Percentiles rank a stretch among this genome's conserved stretches.
These are phyloP conservation scores for Phytopythium kandeliae DNA, from an alignment of 352 stramenopile species.

Conservation along the genomic window DNA sequence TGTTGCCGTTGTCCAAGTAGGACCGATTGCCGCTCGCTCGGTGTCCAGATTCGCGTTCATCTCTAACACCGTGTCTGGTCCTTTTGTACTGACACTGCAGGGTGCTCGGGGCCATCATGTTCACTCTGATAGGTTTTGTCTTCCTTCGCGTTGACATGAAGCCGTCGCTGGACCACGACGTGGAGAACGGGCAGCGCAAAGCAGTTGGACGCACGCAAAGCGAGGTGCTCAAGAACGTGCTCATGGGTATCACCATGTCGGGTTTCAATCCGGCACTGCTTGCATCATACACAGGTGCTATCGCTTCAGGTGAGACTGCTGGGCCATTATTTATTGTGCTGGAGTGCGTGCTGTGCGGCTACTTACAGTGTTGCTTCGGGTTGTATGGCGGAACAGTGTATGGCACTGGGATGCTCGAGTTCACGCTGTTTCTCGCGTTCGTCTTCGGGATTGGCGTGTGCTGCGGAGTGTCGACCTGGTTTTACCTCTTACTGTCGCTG, in stretches of 20 bases:
- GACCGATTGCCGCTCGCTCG: slow-evolving; percentile 8
- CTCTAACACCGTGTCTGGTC: not conserved
- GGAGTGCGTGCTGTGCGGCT: not conserved
- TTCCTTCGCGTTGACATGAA: slow-evolving; percentile 82
- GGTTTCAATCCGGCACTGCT: slow-evolving; percentile 83
- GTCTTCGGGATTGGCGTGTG: slow-evolving; percentile 82
- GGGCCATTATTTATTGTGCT: not conserved
- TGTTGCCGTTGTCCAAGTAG: slow-evolving; percentile 84
- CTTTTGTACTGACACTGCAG: slow-evolving; percentile 11
- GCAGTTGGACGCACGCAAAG: slow-evolving; percentile 39
- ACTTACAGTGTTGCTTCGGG: not conserved
- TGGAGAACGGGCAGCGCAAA: slow-evolving; percentile 44
- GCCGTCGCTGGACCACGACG: slow-evolving; percentile 58
- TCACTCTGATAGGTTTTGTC: slow-evolving; percentile 73
- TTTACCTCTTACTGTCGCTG: slow-evolving; percentile 80
- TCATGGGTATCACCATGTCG: slow-evolving; percentile 85
- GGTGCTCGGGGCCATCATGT: slow-evolving; percentile 81
- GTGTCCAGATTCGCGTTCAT: too few relatives aligned
- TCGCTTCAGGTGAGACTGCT: slow-evolving; percentile 59
- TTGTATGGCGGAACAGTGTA: slow-evolving; percentile 45
- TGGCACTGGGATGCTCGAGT: slow-evolving; percentile 81
- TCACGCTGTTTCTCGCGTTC: slow-evolving; percentile 76
- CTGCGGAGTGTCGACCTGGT: slow-evolving; percentile 85
- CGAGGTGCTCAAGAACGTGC: slow-evolving; percentile 74
- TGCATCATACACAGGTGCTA: slow-evolving; percentile 82